Conservation (phyloP, 441 rosid species). For the Brassica balearica region DNA sequence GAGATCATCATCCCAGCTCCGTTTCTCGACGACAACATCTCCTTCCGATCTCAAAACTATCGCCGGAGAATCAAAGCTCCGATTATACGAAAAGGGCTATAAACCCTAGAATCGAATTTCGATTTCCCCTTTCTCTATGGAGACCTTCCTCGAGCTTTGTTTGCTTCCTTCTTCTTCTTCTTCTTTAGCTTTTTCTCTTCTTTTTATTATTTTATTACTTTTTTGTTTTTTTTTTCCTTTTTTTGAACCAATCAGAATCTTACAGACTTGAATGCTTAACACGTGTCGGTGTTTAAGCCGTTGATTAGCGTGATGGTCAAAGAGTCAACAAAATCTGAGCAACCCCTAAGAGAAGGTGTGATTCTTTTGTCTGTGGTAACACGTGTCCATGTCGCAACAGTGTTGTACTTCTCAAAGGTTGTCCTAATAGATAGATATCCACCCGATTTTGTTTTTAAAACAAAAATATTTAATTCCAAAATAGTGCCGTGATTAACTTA, state of each 20-base stretch:
- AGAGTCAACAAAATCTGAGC: slow-evolving; percentile 45
- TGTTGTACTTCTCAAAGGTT: slow-evolving; percentile 19
- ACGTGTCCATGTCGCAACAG: slow-evolving; percentile 35
- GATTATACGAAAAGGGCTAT: slow-evolving; percentile 25
- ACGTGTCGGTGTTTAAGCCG: slow-evolving; percentile 47
- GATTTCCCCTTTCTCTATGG: slow-evolving; percentile 9
- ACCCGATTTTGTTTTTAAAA: not conserved
- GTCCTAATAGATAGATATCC: slow-evolving; percentile 15
- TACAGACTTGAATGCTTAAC: slow-evolving; percentile 21
- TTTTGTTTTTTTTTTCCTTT: not conserved
- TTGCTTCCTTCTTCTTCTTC: slow-evolving; percentile 19
- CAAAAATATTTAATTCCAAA: not conserved
- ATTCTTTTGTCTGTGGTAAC: slow-evolving; percentile 38
- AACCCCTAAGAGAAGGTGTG: slow-evolving; percentile 18
- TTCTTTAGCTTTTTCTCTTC: slow-evolving; percentile 22
- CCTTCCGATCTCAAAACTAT: slow-evolving; percentile 39
- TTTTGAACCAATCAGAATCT: slow-evolving; percentile 25
- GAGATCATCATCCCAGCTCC: slow-evolving; percentile 55
- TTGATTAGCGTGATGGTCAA: slow-evolving; percentile 42
- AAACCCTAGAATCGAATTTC: slow-evolving; percentile 43
- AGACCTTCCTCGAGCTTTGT: slow-evolving; percentile 27
- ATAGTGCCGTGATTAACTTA: not conserved
- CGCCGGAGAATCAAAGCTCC: slow-evolving; percentile 38
- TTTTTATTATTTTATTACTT: slow-evolving; percentile 2
- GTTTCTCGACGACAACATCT: slow-evolving; percentile 68